phyloP scores from a whole-genome alignment of 441 rosid species.

The Erysimum cheiri region DNA sequence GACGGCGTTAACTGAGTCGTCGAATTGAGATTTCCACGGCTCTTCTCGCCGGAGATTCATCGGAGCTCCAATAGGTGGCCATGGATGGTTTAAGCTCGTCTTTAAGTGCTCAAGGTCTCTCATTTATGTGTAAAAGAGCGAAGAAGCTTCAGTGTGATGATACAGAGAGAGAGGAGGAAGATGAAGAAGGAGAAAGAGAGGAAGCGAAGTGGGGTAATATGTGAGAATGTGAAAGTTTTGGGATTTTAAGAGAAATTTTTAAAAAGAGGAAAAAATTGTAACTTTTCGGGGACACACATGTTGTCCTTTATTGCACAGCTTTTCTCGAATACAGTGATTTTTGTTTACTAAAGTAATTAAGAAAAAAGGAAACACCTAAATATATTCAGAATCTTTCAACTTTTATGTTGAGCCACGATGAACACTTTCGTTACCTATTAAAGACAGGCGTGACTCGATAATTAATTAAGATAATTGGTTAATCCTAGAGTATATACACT shows the following conservation, averaged over 20 bases:
- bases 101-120: constrained; percentile 38
- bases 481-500: constrained; percentile 17
- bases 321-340: constrained; percentile 40
- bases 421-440: constrained; percentile 37
- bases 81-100: constrained; percentile 28
- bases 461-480: neutral
- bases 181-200: constrained; percentile 8
- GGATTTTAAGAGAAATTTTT: constrained; percentile 31
- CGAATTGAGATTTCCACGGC: constrained; percentile 66
- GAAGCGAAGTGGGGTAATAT: constrained; percentile 39
- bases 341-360: constrained; percentile 5
- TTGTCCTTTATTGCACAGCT: constrained; percentile 47
- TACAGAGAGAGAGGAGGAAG: constrained; percentile 11
- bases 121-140: constrained; percentile 9
- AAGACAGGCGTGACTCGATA: constrained; percentile 38
- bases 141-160: constrained; percentile 9
- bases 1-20: constrained; percentile 86
- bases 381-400: constrained; percentile 23
- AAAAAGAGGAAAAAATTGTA: constrained; percentile 4
- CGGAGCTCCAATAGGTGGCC: constrained; percentile 80
- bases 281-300: constrained; percentile 50
- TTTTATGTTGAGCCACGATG: constrained; percentile 14
- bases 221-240: constrained; percentile 43
- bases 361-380: neutral
- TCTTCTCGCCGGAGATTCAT: constrained; percentile 58